Evolutionary conservation across 805 yeast species (phyloP), one percentile per base, ranked within the genome.

Genomic region (Saccharomycopsis synnaedendra): DNA sequence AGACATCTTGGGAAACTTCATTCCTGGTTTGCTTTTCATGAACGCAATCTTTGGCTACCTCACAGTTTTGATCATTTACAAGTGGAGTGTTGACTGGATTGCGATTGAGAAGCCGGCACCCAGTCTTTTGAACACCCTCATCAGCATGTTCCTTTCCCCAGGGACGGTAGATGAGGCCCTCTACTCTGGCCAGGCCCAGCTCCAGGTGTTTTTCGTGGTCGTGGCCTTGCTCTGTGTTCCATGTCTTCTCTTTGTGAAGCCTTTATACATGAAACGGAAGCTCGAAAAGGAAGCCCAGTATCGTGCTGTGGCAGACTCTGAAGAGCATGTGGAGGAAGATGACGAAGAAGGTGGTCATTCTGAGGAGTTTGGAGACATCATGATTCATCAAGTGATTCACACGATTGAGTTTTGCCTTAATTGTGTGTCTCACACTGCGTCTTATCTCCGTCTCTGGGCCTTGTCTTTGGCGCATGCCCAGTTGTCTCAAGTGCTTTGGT

Each of bases 381-480:
- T 82, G 69, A 81, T 82, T 53, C 86, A 82, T 58, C 89, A 82
- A 62, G 88, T 82, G 33, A 82, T 82, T 55, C 87, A 82, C 60
- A 82, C 89, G 3, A 82, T 82, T 61, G 89, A 82, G 60, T 82
- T 82, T 61, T 82, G 89, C 59, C 70, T 82, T 57, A 82, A 82
- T 61, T 80, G 87, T 68, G 87, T 82, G 34, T 78, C 85, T 3
- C 89, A 82, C 57, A 82, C 89, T 0, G 89, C 89, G 2, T 82
- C 88, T 1, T 82, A 82, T 58, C 68, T 82, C 56, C 72, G 89
- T 63, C 67, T 82, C 50, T 82, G 89, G 89, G 89, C 89, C 1
- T 69, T 82, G 52, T 82, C 88, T 0, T 66, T 82, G 54, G 89
- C 89, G 0, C 89, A 82, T 59, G 84, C 84, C n/a, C 89, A 82